These are phyloP conservation scores for Capsicum rhomboideum DNA, from an alignment of 257 asterid species.

Conservation along the genomic window DNA sequence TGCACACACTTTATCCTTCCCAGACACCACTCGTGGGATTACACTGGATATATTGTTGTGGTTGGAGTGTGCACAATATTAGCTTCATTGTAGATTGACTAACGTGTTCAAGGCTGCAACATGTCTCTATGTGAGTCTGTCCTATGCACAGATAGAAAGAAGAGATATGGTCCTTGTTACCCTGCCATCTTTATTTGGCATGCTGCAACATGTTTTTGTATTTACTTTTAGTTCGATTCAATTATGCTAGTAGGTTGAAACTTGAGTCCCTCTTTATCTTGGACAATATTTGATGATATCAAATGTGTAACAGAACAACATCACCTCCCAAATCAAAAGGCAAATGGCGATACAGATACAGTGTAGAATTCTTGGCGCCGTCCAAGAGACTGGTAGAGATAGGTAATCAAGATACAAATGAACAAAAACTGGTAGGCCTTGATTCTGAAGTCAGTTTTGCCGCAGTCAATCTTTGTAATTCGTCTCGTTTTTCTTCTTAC, in stretches of 20 bases:
- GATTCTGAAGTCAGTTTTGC: neutral
- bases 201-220: too few species aligned
- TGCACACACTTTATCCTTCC: neutral
- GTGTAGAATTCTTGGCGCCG: neutral
- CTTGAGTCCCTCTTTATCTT: neutral
- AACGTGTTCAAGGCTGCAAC: neutral
- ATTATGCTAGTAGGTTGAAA: too few species aligned
- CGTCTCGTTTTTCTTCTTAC: neutral
- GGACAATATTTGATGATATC: neutral
- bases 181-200: too few species aligned
- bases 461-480: neutral
- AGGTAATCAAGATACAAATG: neutral
- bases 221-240: too few species aligned
- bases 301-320: neutral
- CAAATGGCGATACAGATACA: neutral
- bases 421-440: neutral
- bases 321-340: neutral
- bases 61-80: neutral
- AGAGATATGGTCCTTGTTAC: too few species aligned
- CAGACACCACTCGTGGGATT: neutral
- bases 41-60: neutral
- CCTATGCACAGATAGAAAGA: neutral
- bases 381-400: neutral
- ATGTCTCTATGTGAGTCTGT: neutral
- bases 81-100: neutral